These are phyloP conservation scores for Apiotrichum sp. DNA, from an alignment of 1,284 basidiomycete genomes.

Conservation along the genomic window DNA sequence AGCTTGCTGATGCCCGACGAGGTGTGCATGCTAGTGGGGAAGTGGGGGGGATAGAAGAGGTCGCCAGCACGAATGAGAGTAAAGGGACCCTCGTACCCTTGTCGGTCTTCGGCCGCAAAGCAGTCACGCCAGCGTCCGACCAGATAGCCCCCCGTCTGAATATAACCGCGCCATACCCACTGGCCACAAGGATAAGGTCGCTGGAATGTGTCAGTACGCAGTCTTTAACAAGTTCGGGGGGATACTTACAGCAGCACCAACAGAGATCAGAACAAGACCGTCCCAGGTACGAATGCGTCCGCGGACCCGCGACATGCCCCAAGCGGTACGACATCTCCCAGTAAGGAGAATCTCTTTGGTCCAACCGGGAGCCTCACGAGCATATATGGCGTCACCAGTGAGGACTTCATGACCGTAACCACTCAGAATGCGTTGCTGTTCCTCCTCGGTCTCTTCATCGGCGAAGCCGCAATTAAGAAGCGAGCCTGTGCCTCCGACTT, in stretches of 20 bases:
- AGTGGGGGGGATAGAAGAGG: slow-evolving; percentile 31
- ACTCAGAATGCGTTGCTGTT: slow-evolving; percentile 23
- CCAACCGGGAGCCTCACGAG: slow-evolving; percentile 38
- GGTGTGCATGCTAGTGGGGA: slow-evolving; percentile 29
- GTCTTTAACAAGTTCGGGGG: too few species aligned
- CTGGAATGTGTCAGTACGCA: slow-evolving; percentile 8
- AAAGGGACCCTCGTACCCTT: slow-evolving; percentile 40
- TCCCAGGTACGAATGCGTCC: slow-evolving; percentile 46
- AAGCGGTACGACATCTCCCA: slow-evolving; percentile 30
- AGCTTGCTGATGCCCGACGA: slow-evolving; percentile 20
- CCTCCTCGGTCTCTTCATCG: slow-evolving; percentile 31
- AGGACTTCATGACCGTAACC: slow-evolving; percentile 40
- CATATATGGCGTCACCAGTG: slow-evolving; percentile 24
- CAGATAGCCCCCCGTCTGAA: slow-evolving; percentile 40
- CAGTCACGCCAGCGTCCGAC: slow-evolving; percentile 46
- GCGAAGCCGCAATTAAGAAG: slow-evolving; percentile 37
- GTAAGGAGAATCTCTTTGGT: slow-evolving; percentile 46
- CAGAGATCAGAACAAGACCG: slow-evolving; percentile 35
- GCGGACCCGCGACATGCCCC: slow-evolving; percentile 36
- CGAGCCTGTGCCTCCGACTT: slow-evolving; percentile 41
- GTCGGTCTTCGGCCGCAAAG: slow-evolving; percentile 34
- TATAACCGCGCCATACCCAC: slow-evolving; percentile 45
- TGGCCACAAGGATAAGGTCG: slow-evolving; percentile 27
- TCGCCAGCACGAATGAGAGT: slow-evolving; percentile 38
- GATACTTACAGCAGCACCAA: slow-evolving; percentile 6